Percentiles rank a stretch among this genome's conserved stretches.
Evolutionary conservation across 306 rosid genomes (phyloP).

Genomic region (Medicago lupulina): DNA sequence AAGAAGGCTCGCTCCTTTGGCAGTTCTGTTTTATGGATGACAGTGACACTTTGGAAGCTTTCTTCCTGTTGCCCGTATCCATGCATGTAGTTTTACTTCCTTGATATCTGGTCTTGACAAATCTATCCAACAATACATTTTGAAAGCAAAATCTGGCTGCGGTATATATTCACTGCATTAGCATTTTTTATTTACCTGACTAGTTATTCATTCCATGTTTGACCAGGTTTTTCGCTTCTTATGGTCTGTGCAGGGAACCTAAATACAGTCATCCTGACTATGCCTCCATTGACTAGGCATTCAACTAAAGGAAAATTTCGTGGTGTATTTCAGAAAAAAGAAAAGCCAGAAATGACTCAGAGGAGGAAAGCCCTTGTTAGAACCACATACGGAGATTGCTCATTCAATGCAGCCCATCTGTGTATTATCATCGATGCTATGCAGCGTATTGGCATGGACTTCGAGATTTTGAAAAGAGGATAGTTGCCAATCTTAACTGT

Average conservation of each 20-base stretch:
- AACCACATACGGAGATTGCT: slow-evolving; percentile 55
- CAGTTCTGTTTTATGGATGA: slow-evolving; percentile 75
- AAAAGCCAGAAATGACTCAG: slow-evolving; percentile 58
- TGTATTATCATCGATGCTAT: slow-evolving; percentile 82
- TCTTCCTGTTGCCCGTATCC: slow-evolving; percentile 81
- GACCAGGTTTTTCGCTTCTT: slow-evolving; percentile 30
- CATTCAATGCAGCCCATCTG: slow-evolving; percentile 67
- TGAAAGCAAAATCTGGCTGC: slow-evolving; percentile 79
- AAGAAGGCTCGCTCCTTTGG: slow-evolving; percentile 83
- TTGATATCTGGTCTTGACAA: slow-evolving; percentile 80
- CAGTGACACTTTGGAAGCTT: slow-evolving; percentile 91
- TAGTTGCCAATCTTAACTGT: slow-evolving; percentile 64
- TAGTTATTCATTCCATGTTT: slow-evolving; percentile 14
- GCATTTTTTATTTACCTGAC: slow-evolving; percentile 28
- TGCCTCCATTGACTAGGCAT: slow-evolving; percentile 92
- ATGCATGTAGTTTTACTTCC: slow-evolving; percentile 68
- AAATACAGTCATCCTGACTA: slow-evolving; percentile 63
- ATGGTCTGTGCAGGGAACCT: slow-evolving; percentile 66
- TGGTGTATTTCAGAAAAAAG: slow-evolving; percentile 78
- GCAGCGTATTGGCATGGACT: slow-evolving; percentile 78
- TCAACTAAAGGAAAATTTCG: slow-evolving; percentile 67
- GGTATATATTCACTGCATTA: slow-evolving; percentile 56
- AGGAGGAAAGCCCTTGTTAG: slow-evolving; percentile 71
- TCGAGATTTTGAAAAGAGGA: slow-evolving; percentile 74
- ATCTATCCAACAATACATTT: slow-evolving; percentile 79